Percentiles rank a stretch among this genome's conserved stretches.
phyloP scores from a whole-genome alignment of 208 protist genomes.

The Trypanosoma cruzi region DNA sequence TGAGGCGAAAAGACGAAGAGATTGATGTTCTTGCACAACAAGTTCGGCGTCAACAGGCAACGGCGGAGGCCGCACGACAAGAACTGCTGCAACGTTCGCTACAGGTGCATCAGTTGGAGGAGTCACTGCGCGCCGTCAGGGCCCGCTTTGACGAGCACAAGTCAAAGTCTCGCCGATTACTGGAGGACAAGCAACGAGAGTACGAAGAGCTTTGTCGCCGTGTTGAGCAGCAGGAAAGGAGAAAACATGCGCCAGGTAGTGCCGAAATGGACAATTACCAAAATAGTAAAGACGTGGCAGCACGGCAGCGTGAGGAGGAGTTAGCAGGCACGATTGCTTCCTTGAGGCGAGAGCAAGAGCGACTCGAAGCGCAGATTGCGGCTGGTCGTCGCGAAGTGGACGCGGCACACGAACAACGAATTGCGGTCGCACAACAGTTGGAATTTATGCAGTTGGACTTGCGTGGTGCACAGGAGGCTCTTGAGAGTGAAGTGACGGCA shows the following conservation, averaged over 20 bases:
- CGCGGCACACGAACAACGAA: constrained; percentile 1
- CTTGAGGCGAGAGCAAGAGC: constrained; percentile 4
- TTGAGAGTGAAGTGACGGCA: constrained; percentile 53
- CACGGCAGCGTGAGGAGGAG: constrained; percentile 24
- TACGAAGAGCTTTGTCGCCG: constrained; percentile 20
- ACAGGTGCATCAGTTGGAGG: constrained; percentile 26
- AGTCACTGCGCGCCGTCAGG: constrained; percentile 15
- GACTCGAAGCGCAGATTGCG: constrained; percentile 14
- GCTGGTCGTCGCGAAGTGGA: constrained; percentile 3
- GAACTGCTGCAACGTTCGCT: constrained; percentile 32
- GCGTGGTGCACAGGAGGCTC: constrained; percentile 36
- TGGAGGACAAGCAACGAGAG: constrained; percentile 36
- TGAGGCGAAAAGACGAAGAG: constrained; percentile 24
- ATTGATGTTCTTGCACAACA: constrained; percentile 27
- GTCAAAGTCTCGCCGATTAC: constrained; percentile 23
- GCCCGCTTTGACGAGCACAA: constrained; percentile 28
- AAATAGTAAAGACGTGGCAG: not conserved
- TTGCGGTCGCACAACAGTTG: constrained; percentile 4
- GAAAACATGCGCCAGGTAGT: not conserved
- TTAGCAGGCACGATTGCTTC: constrained; percentile 12
- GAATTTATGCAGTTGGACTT: constrained; percentile 32
- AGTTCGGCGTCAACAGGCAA: constrained; percentile 29
- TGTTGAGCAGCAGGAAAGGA: constrained; percentile 14
- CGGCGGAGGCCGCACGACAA: constrained; percentile 26
- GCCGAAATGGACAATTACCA: not conserved